These are phyloP conservation scores for Lepidium africanum DNA, from an alignment of 345 rosid species.

Conservation along the genomic window DNA sequence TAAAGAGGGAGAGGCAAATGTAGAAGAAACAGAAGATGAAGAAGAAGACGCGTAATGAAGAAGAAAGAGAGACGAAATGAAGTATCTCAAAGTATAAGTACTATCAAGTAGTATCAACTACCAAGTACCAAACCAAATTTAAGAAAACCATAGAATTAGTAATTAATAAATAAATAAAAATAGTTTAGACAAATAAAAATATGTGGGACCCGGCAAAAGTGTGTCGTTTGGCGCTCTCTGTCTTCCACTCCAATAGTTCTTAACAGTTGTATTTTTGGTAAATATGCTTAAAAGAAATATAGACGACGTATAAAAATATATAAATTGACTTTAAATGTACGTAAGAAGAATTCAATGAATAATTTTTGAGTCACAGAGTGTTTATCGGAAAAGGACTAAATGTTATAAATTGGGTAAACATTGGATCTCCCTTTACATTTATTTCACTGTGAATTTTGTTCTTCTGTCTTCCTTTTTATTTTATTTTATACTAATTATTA, in stretches of 20 bases:
- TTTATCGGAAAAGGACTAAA: constrained; percentile 1
- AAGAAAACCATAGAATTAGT: too few relatives aligned
- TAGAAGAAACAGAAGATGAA: not conserved
- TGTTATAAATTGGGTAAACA: not conserved
- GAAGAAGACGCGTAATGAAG: constrained; percentile 22
- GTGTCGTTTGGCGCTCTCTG: constrained; percentile 28
- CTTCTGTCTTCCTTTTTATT: not conserved
- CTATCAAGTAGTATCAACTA: too few relatives aligned
- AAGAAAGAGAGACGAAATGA: not conserved
- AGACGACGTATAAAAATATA: too few relatives aligned
- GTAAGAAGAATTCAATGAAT: not conserved
- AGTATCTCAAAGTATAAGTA: not conserved
- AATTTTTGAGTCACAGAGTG: not conserved
- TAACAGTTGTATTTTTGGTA: not conserved
- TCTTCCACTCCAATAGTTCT: constrained; percentile 14
- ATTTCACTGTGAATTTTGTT: constrained; percentile 1
- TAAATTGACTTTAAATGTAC: not conserved
- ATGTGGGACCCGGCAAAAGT: constrained; percentile 7
- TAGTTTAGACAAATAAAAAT: not conserved
- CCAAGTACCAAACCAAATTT: not conserved
- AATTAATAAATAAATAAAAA: not conserved
- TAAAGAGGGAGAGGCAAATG: constrained; percentile 1
- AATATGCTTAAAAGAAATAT: not conserved
- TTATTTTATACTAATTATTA: not conserved
- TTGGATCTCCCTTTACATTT: constrained; percentile 14